Percentiles rank a stretch among this genome's conserved stretches.
phyloP scores from a whole-genome alignment of 2,329 filamentous ascomycete genomes.

The Xenoacremonium recifei region DNA sequence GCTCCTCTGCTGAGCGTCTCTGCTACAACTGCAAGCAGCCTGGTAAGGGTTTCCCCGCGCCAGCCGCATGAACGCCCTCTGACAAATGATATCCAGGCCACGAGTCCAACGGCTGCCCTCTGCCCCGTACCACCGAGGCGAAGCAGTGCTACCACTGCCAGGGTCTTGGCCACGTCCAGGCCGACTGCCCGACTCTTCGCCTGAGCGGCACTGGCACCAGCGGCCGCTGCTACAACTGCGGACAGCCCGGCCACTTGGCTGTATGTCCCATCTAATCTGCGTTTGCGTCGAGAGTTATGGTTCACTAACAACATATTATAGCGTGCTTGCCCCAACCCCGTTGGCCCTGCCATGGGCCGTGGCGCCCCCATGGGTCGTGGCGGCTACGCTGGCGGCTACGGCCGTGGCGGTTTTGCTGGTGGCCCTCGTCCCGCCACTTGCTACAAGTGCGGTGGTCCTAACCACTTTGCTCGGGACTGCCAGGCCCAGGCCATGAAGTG shows the following conservation, averaged over 20 bases:
- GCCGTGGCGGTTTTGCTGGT: conserved; percentile 73
- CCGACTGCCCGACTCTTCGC: conserved; percentile 95
- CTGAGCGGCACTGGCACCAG: conserved; percentile 78
- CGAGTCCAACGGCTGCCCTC: conserved; percentile 96
- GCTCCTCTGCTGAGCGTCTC: conserved; percentile 94
- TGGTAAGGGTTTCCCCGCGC: conserved; percentile 40
- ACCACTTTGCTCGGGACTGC: conserved; percentile 98
- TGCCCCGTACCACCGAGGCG: conserved; percentile 93
- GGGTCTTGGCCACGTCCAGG: conserved; percentile 96
- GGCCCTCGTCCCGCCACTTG: conserved; percentile 68
- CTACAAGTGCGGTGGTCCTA: conserved; percentile 80
- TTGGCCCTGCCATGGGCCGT: conserved; percentile 58
- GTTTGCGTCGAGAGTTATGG: not conserved
- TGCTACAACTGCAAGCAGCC: conserved; percentile 99
- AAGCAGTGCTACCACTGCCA: conserved; percentile 99
- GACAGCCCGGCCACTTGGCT: conserved; percentile 87
- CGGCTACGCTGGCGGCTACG: conserved; percentile 60
- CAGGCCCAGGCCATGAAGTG: conserved; percentile 99
- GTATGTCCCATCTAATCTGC: conserved; percentile 48
- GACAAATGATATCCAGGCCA: conserved; percentile 54
- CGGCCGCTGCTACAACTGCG: conserved; percentile 96
- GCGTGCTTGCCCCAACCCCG: conserved; percentile 82
- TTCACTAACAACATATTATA: conserved; percentile 31
- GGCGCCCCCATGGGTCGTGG: conserved; percentile 70
- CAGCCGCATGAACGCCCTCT: conserved; percentile 2